A percentile compares a stretch with the other conserved stretches of the same genome.
phyloP scores from a whole-genome alignment of 441 rosid genomes.

The Daphne laureola region DNA sequence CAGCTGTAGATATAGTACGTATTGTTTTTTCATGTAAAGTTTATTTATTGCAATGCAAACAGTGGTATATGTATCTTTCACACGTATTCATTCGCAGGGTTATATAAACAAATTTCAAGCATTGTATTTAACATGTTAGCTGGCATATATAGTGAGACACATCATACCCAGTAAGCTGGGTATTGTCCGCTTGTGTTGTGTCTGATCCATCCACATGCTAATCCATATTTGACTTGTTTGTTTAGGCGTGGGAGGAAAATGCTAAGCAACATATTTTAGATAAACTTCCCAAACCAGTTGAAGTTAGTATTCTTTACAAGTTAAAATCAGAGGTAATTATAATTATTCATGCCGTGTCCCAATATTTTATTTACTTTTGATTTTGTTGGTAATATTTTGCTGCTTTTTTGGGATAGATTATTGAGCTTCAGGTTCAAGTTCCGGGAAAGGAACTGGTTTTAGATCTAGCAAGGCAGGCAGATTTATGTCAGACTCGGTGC shows the following conservation, averaged over 20 bases:
- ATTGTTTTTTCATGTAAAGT: too few relatives aligned
- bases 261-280: conserved; percentile 41
- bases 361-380: conserved; percentile 11
- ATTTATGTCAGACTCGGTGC: conserved; percentile 54
- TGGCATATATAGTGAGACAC: too few relatives aligned
- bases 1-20: too few relatives aligned
- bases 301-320: conserved; percentile 56
- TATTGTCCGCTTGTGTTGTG: too few relatives aligned
- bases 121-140: too few relatives aligned
- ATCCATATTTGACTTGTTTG: conserved; percentile 15
- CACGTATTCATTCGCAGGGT: too few relatives aligned
- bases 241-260: conserved; percentile 55
- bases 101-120: too few relatives aligned
- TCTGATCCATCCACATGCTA: conserved; percentile 1
- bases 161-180: too few relatives aligned
- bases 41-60: too few relatives aligned
- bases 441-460: conserved; percentile 53
- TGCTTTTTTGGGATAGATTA: conserved; percentile 33
- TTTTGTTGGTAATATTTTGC: conserved; percentile 15
- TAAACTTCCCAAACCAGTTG: conserved; percentile 33
- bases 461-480: conserved; percentile 47
- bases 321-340: conserved; percentile 67
- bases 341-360: conserved; percentile 11
- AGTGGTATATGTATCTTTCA: too few relatives aligned
- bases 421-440: conserved; percentile 64